Conservation (phyloP, 1,284 basidiomycete genomes). For the Afroboletus lepidellus region DNA sequence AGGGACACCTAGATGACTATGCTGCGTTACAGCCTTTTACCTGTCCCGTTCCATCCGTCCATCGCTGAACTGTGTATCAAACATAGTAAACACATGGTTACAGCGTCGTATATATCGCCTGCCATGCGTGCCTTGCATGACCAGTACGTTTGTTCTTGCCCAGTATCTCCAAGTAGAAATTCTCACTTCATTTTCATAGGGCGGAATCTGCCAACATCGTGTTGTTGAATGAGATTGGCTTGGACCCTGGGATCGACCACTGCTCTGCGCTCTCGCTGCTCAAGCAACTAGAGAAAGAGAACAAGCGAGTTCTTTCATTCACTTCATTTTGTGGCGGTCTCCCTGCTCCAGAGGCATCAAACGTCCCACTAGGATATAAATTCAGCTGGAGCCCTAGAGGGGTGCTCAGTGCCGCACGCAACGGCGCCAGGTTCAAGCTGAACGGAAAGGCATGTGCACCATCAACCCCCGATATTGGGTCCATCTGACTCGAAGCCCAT, state of each 20-base stretch:
- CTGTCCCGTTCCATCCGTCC: constrained; percentile 72
- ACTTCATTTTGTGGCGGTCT: constrained; percentile 93
- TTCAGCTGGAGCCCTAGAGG: constrained; percentile 95
- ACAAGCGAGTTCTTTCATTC: constrained; percentile 73
- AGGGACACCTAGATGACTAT: neutral
- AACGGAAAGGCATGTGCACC: constrained; percentile 46
- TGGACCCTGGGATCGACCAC: constrained; percentile 97
- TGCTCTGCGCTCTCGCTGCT: constrained; percentile 84
- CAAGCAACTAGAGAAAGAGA: constrained; percentile 53
- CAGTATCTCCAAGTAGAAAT: neutral
- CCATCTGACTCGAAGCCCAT: constrained; percentile 5
- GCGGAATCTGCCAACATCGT: constrained; percentile 70
- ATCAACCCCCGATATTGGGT: neutral
- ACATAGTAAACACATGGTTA: constrained; percentile 79
- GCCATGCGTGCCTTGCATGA: constrained; percentile 73
- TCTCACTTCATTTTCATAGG: constrained; percentile 36
- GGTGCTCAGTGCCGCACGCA: constrained; percentile 81
- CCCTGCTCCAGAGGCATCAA: constrained; percentile 73
- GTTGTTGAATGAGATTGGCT: constrained; percentile 88
- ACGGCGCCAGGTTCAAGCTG: constrained; percentile 73
- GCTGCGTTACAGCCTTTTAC: constrained; percentile 60
- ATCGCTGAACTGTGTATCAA: constrained; percentile 80
- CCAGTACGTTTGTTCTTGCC: constrained; percentile 39
- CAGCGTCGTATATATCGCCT: constrained; percentile 88
- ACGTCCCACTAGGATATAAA: constrained; percentile 83